Percentiles rank a stretch among this genome's conserved stretches.
Evolutionary conservation across 306 rosid genomes (phyloP).

Genomic region (Styphnolobium japonicum): DNA sequence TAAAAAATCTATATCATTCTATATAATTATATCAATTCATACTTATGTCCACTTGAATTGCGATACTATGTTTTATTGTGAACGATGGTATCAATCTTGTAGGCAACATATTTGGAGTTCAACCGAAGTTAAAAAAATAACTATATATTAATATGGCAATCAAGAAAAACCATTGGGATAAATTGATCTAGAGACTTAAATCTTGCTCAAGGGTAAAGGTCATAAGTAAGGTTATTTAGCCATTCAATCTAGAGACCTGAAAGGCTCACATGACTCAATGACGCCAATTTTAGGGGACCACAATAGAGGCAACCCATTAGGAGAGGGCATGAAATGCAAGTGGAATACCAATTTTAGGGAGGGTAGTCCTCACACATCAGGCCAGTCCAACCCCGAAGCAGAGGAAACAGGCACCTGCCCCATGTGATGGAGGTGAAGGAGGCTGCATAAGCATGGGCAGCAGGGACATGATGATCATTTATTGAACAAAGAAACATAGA

Average conservation of each 20-base stretch:
- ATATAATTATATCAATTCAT: neutral
- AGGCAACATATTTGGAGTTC: neutral
- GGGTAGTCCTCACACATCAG: neutral
- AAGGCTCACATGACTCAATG: conserved; percentile 20
- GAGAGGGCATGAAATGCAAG: neutral
- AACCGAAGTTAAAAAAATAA: neutral
- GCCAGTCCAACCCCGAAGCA: neutral
- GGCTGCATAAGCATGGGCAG: neutral
- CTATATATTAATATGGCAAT: no score
- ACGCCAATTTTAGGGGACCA: conserved; percentile 23
- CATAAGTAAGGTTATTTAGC: neutral
- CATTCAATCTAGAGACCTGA: neutral
- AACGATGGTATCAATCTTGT: neutral
- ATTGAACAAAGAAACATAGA: conserved; percentile 16
- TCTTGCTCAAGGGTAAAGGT: no score
- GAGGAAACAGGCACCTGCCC: conserved; percentile 34
- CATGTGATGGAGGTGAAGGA: conserved; percentile 34
- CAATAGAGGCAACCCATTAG: neutral
- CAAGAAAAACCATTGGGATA: no score
- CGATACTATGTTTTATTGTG: conserved; percentile 3
- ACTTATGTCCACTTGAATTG: conserved; percentile 12
- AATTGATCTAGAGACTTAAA: no score
- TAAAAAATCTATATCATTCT: neutral
- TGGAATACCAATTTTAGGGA: neutral
- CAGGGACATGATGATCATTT: conserved; percentile 31